Conservation (phyloP, 768 basidiomycete genomes). For the Pleurotus tuber-regium region DNA sequence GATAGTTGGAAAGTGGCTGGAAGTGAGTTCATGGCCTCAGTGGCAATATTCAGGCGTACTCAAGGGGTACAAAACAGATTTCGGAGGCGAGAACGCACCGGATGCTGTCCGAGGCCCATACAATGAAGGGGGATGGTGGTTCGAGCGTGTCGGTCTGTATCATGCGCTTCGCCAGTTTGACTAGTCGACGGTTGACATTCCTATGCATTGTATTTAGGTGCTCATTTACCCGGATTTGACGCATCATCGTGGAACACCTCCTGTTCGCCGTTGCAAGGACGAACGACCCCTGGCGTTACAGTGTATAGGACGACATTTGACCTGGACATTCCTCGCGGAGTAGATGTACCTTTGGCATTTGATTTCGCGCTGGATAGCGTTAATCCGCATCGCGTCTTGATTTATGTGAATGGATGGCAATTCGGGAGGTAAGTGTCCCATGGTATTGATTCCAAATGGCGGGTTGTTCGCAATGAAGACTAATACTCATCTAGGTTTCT, state of each 20-base stretch:
- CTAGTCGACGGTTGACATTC: too few relatives aligned
- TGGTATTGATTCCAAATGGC: neutral
- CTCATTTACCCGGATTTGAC: slow-evolving; percentile 60
- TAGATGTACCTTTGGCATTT: slow-evolving; percentile 59
- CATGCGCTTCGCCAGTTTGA: neutral
- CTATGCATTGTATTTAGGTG: slow-evolving; percentile 28
- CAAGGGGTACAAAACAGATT: slow-evolving; percentile 18
- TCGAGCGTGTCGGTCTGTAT: slow-evolving; percentile 44
- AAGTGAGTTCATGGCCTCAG: slow-evolving; percentile 23
- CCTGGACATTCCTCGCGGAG: slow-evolving; percentile 45
- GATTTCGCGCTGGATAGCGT: slow-evolving; percentile 47
- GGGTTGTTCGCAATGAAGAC: neutral
- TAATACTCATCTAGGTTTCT: slow-evolving; percentile 25
- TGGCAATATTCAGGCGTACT: neutral
- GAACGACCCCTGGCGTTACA: slow-evolving; percentile 50
- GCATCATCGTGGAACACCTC: slow-evolving; percentile 50
- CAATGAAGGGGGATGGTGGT: slow-evolving; percentile 58
- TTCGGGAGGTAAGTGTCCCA: slow-evolving; percentile 53
- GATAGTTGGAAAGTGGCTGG: slow-evolving; percentile 38
- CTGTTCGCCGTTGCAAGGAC: slow-evolving; percentile 43
- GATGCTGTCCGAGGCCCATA: slow-evolving; percentile 59
- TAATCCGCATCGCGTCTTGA: slow-evolving; percentile 57
- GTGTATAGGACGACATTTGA: slow-evolving; percentile 64
- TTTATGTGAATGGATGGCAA: slow-evolving; percentile 75
- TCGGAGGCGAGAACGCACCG: slow-evolving; percentile 41